Base-by-base conservation (phyloP, 345 rosid species). In the Isatis tinctoria region DNA sequence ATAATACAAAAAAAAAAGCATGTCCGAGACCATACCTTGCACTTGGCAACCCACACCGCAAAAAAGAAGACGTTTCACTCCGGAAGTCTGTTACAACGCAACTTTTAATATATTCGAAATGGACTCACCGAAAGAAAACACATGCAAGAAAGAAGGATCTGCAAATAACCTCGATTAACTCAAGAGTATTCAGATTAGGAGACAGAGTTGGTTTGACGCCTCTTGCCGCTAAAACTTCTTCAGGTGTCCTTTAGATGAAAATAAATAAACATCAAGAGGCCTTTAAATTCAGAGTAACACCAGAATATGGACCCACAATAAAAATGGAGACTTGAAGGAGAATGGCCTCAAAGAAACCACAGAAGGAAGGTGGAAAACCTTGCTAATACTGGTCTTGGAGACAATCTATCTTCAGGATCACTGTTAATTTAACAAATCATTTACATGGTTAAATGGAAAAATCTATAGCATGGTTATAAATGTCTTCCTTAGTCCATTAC, bases 11-110 rank as follows among this genome's bases (percentile, higher is more conserved):
- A 57, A 47, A 57, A 27, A 53, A 71, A 53, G 65, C 39, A 40
- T 57, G 71, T 61, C 10, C 56, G 27, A 63, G 61, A 32, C 28
- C 58, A 52, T 74, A 93, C 98, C 98, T 81, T 89, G 97, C 74
- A 93, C 98, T 88, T 93, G 98, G 82, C 98, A 93, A 63, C 98
- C 97, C 63, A 93, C 98, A 28, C 98, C 98, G 78, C 98, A 91
- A 64, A 93, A 91, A 73, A 93, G 97, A 74, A 93, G 94, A 79
- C 96, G 93, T 73, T 93, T 93, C 35, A 93, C 96, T 32, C 98
- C 94, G 6, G 97, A 91, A 58, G 97, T 85, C 98, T 93, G 82
- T 76, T 56, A 14, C 49, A 68, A 36, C 0, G 37, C 75, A 70
- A 45, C 3, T 64, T 35, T 28, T 16, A 44, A 44, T 53, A 54